Conservation (phyloP, 2,329 filamentous ascomycete species). For the Anisogramma anomala region DNA sequence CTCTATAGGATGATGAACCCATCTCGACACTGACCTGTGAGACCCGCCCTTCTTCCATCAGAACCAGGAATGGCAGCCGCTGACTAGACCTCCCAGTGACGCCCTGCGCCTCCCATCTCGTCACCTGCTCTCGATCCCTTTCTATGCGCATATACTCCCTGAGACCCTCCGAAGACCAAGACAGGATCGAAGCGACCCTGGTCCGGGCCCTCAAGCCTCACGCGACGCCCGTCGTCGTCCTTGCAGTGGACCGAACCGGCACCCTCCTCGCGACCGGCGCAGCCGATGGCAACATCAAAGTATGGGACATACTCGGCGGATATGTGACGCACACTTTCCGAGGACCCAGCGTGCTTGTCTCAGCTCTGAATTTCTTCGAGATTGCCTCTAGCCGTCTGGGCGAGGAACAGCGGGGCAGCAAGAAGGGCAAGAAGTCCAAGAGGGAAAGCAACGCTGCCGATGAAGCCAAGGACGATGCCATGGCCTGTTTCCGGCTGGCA, state of each 20-base stretch:
- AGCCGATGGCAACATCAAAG: constrained; percentile 86
- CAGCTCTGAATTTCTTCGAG: constrained; percentile 85
- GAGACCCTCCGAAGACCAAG: constrained; percentile 43
- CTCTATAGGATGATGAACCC: constrained; percentile 57
- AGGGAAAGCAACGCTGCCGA: constrained; percentile 33
- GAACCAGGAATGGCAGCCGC: not conserved
- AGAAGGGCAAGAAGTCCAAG: constrained; percentile 28
- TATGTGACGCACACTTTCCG: constrained; percentile 93
- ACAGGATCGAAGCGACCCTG: constrained; percentile 53
- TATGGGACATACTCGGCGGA: constrained; percentile 87
- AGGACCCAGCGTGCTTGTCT: constrained; percentile 82
- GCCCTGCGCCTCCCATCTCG: constrained; percentile 74
- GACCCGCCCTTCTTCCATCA: constrained; percentile 2
- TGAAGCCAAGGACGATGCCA: constrained; percentile 28
- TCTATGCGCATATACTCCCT: constrained; percentile 88
- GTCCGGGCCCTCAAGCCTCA: constrained; percentile 80
- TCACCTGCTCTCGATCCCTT: constrained; percentile 87
- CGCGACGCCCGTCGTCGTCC: constrained; percentile 74
- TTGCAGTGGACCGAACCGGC: constrained; percentile 75
- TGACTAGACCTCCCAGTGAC: constrained; percentile 48
- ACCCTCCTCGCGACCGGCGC: constrained; percentile 86
- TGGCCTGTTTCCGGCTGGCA: constrained; percentile 62
- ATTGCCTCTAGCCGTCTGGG: constrained; percentile 37
- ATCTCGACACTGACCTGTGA: constrained; percentile 63
- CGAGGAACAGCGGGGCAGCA: constrained; percentile 31